Percentiles rank a stretch among this genome's conserved stretches.
Conservation (phyloP, 805 yeast species). For the Saturnispora saitoi region DNA sequence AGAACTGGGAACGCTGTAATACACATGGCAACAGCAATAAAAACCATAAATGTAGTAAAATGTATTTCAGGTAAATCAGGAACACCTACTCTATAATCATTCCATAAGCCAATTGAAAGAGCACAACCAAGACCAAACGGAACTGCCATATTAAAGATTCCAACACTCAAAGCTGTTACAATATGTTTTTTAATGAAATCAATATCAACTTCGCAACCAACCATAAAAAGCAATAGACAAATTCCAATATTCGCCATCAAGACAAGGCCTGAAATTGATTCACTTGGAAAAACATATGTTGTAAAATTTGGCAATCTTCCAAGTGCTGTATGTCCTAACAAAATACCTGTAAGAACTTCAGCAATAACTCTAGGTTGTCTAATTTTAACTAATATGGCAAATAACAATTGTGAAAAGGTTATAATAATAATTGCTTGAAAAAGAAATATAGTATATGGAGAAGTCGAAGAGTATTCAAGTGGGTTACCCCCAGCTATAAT, state of each 20-base stretch:
- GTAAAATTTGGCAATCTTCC: slow-evolving; percentile 68
- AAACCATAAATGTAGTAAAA: slow-evolving; percentile 70
- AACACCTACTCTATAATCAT: slow-evolving; percentile 37
- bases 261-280: slow-evolving; percentile 54
- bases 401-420: slow-evolving; percentile 47
- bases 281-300: slow-evolving; percentile 52
- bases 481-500: slow-evolving; percentile 69
- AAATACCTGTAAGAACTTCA: slow-evolving; percentile 69
- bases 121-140: slow-evolving; percentile 78
- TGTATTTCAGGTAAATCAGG: slow-evolving; percentile 32
- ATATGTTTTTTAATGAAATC: slow-evolving; percentile 53
- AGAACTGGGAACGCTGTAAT: slow-evolving; percentile 82
- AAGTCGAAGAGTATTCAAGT: slow-evolving; percentile 42
- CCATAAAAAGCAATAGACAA: slow-evolving; percentile 62
- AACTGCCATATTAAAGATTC: slow-evolving; percentile 61
- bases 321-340: slow-evolving; percentile 67
- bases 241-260: slow-evolving; percentile 69
- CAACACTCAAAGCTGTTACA: slow-evolving; percentile 57
- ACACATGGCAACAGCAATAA: slow-evolving; percentile 75
- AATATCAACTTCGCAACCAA: slow-evolving; percentile 73
- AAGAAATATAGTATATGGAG: slow-evolving; percentile 62
- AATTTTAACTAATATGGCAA: slow-evolving; percentile 49
- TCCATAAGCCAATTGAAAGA: slow-evolving; percentile 58
- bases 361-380: slow-evolving; percentile 78
- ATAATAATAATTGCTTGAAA: slow-evolving; percentile 62